These are phyloP conservation scores for Nakazawaea siamensis DNA, from an alignment of 805 yeast species.

Conservation along the genomic window DNA sequence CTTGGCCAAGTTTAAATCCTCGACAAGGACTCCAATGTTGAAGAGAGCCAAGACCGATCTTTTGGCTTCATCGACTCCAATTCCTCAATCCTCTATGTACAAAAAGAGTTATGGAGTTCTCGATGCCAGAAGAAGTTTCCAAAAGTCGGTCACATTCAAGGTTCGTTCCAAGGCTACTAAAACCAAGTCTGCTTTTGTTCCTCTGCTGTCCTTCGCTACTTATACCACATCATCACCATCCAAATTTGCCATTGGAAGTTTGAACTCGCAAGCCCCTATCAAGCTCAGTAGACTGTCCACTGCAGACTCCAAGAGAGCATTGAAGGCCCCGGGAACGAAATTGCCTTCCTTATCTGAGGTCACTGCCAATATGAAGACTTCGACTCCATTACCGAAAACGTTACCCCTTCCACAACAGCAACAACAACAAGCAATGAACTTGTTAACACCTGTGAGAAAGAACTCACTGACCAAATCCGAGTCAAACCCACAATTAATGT, in stretches of 20 bases:
- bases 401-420: too few relatives aligned
- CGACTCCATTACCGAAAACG: slow-evolving; percentile 21
- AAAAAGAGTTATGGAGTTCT: too few relatives aligned
- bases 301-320: slow-evolving; percentile 2
- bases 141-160: slow-evolving; percentile 5
- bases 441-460: slow-evolving; percentile 14
- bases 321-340: slow-evolving; percentile 5
- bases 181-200: too few relatives aligned
- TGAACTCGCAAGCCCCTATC: not conserved
- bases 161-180: too few relatives aligned
- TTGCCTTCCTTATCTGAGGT: slow-evolving; percentile 9
- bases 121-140: not conserved
- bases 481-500: slow-evolving; percentile 22
- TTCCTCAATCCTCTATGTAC: slow-evolving; percentile 5
- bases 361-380: slow-evolving; percentile 11
- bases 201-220: not conserved
- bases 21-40: slow-evolving; percentile 13
- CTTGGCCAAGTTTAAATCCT: not conserved
- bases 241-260: slow-evolving; percentile 4
- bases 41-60: slow-evolving; percentile 22
- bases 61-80: slow-evolving; percentile 25
- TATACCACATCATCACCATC: slow-evolving; percentile 12
- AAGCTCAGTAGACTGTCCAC: not conserved
- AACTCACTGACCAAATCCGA: not conserved
- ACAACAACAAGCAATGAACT: not conserved